Percentiles rank a stretch among this genome's conserved stretches.
These are phyloP conservation scores for Fusarium sublunatum DNA, from an alignment of 2,329 filamentous ascomycete species.

Conservation along the genomic window DNA sequence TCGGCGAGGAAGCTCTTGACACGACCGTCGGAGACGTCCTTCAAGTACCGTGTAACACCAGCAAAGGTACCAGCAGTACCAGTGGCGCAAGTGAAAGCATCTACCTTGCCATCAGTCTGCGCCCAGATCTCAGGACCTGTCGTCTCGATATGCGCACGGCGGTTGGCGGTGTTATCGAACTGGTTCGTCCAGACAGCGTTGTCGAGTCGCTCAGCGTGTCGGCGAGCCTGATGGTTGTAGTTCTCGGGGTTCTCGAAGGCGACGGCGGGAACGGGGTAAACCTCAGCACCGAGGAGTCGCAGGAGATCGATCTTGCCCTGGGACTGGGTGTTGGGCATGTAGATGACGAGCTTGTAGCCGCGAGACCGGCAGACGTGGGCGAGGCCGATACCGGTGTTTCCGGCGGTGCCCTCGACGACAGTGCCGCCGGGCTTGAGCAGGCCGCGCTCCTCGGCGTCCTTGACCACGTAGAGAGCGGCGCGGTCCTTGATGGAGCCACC, in stretches of 20 bases:
- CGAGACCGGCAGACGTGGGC: conserved; percentile 94
- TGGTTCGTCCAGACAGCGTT: conserved; percentile 99
- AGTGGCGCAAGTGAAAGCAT: conserved; percentile 95
- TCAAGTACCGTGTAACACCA: conserved; percentile 87
- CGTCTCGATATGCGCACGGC: conserved; percentile 93
- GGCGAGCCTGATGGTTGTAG: conserved; percentile 95
- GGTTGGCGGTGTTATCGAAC: conserved; percentile 96
- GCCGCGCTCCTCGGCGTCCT: conserved; percentile 90
- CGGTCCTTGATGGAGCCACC: conserved; percentile 97
- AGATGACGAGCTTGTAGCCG: conserved; percentile 96
- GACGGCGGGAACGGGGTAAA: conserved; percentile 94
- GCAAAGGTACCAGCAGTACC: conserved; percentile 93
- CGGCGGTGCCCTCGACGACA: conserved; percentile 95
- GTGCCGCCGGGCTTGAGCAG: conserved; percentile 87
- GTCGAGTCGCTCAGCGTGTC: conserved; percentile 86
- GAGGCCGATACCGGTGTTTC: conserved; percentile 97
- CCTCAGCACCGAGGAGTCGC: conserved; percentile 89
- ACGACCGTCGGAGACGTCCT: conserved; percentile 79
- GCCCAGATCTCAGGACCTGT: conserved; percentile 98
- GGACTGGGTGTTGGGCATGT: conserved; percentile 99
- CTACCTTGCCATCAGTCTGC: conserved; percentile 85
- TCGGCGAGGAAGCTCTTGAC: conserved; percentile 94
- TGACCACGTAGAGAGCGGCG: conserved; percentile 92
- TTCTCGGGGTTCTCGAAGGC: conserved; percentile 95
- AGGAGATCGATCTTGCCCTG: conserved; percentile 97